Base-by-base conservation (phyloP, 2,329 filamentous ascomycete genomes). In the Claviceps digitariae region DNA sequence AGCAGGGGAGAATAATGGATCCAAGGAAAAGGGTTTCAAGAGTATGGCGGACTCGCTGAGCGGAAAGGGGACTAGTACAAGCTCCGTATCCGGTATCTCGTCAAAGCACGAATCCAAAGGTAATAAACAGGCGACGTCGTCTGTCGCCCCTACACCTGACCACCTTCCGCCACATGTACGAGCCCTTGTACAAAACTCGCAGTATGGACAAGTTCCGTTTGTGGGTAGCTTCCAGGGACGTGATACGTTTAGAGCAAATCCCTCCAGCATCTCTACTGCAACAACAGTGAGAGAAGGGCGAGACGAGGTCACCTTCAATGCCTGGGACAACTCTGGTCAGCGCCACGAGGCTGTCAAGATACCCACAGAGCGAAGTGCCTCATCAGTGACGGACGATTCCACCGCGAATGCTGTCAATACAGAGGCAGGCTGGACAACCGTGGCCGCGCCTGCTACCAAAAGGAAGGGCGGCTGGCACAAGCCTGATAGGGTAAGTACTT, bases 291-390 rank as follows among this genome's bases (percentile, higher is more conserved):
- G 61, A 1, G 56, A 59, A 27, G 53, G 52, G 2, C 51, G 54
- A 27, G 52, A 55, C 10, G 53, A 55, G 9, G 0, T 31, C 45
- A 0, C 23, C 5, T 68, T 57, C 57, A 68, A 67, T 29, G 65
- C 64, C 2, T 70, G 66, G 66, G 65, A 66, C 10, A 20, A 59
- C 1, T 52, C 41, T 4, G 67, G 67, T 0, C 55, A 53, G 0
- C 58, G 52, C 5, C 55, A 66, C 29, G 48, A 49, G 2, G 52
- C 25, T 1, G 27, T 55, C 41, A 68, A 67, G 52, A 52, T 57
- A 0, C 56, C 58, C 2, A 65, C 66, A 0, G 1, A 59, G 54
- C 43, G 44, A 54, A 1, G 52, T 50, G 1, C 57, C 1, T 55
- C 55, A 2, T 55, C 53, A 9, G 57, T 56, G 4, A 41, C n/a